Evolutionary conservation across 2,329 filamentous ascomycete genomes (phyloP).

Genomic region (Xylaria sp.): DNA sequence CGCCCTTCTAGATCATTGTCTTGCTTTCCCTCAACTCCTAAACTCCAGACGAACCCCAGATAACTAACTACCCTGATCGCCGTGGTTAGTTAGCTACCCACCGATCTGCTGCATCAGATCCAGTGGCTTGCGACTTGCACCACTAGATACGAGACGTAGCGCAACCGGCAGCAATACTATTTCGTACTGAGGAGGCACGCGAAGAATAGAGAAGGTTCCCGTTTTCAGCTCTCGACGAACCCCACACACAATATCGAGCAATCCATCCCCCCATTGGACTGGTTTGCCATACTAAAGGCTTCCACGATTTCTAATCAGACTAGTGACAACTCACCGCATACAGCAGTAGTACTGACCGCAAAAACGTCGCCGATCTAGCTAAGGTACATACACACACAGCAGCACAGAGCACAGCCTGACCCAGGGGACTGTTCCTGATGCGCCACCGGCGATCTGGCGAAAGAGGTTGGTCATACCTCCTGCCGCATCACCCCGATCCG

Average conservation of each 20-base stretch:
- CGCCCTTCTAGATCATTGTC: constrained; percentile 24
- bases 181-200: neutral
- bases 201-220: neutral
- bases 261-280: neutral
- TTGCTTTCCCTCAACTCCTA: constrained; percentile 5
- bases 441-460: neutral
- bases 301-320: neutral
- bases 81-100: neutral
- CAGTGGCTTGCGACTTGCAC: neutral
- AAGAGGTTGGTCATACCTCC: constrained; percentile 9
- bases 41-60: neutral
- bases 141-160: neutral
- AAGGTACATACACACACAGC: neutral
- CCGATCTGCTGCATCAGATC: constrained; percentile 1
- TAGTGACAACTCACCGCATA: neutral
- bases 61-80: neutral
- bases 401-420: neutral
- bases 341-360: neutral
- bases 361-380: neutral
- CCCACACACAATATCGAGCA: neutral
- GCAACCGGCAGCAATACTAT: neutral
- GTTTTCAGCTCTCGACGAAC: neutral
- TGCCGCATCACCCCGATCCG: constrained; percentile 28
- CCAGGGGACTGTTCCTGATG: neutral
- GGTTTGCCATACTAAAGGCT: neutral